Conservation (phyloP, 2,329 filamentous ascomycete genomes). For the Sporothrix globosa region DNA sequence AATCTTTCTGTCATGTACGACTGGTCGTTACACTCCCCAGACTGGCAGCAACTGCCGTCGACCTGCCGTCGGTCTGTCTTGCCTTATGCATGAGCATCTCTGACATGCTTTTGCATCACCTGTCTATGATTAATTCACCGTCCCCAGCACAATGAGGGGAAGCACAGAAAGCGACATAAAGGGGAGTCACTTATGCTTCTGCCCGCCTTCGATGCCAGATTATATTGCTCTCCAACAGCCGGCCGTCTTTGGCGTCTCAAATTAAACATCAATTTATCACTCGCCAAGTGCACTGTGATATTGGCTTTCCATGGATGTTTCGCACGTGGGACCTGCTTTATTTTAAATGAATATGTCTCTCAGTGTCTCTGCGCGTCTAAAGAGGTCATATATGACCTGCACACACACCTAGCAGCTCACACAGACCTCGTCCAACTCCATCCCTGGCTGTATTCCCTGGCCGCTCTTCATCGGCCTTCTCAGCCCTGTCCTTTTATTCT, state of each 20-base stretch:
- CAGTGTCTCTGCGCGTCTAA: neutral
- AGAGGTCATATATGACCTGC: slow-evolving; percentile 1
- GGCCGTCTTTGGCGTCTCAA: neutral
- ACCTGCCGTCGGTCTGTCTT: neutral
- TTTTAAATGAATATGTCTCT: neutral
- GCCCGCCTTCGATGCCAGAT: neutral
- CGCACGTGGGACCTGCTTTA: neutral
- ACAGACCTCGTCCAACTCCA: neutral
- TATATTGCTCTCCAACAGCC: neutral
- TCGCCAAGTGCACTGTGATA: neutral
- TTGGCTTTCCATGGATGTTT: neutral
- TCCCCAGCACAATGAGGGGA: neutral
- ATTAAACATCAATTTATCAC: neutral
- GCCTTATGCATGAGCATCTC: neutral
- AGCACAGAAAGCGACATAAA: slow-evolving; percentile 6
- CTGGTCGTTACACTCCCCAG: neutral
- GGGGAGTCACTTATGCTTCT: neutral
- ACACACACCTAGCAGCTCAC: neutral
- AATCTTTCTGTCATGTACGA: neutral
- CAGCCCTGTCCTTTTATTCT: neutral
- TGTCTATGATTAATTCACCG: neutral
- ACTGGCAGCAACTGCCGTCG: slow-evolving; percentile 6
- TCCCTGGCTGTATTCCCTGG: neutral
- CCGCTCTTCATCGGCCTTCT: slow-evolving; percentile 6
- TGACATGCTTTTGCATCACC: neutral